phyloP scores from a whole-genome alignment of 1,139 yeast genomes.

The Hanseniaspora uvarum region DNA sequence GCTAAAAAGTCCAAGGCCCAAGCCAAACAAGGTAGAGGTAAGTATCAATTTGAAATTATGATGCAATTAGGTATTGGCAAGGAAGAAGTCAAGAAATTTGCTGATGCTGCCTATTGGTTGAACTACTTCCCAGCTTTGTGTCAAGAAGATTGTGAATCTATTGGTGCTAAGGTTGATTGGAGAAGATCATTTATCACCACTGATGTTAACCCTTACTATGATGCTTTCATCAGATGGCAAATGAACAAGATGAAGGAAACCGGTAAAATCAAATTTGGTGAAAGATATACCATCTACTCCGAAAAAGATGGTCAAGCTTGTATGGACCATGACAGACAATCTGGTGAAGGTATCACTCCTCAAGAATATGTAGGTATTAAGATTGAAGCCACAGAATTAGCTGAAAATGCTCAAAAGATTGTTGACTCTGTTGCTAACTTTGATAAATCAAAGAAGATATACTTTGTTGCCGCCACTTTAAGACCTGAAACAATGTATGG shows the following conservation, averaged over 20 bases:
- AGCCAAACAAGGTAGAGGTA: slow-evolving; percentile 87
- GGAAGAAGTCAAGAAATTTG: slow-evolving; percentile 75
- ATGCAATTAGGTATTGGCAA: slow-evolving; percentile 77
- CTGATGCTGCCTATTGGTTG: slow-evolving; percentile 85
- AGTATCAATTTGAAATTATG: slow-evolving; percentile 94
- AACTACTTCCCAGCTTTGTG: slow-evolving; percentile 84
- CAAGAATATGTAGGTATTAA: slow-evolving; percentile 94
- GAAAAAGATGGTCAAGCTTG: slow-evolving; percentile 98
- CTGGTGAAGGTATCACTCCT: slow-evolving; percentile 95
- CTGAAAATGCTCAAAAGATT: slow-evolving; percentile 35
- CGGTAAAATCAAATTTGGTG: slow-evolving; percentile 94
- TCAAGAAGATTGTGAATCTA: slow-evolving; percentile 62
- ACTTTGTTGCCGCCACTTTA: slow-evolving; percentile 88
- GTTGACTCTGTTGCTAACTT: slow-evolving; percentile 43
- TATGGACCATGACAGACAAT: slow-evolving; percentile 96
- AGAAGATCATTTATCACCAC: slow-evolving; percentile 94
- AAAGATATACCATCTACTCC: slow-evolving; percentile 93
- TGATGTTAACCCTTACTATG: slow-evolving; percentile 88
- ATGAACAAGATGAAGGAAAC: slow-evolving; percentile 75
- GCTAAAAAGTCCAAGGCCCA: slow-evolving; percentile 88
- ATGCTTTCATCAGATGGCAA: slow-evolving; percentile 94
- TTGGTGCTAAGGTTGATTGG: slow-evolving; percentile 98
- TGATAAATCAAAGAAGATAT: slow-evolving; percentile 53
- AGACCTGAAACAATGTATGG: slow-evolving; percentile 99
- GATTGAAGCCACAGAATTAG: slow-evolving; percentile 49